Evolutionary conservation across 768 basidiomycete species (phyloP), one percentile per base, ranked within the genome.

Genomic region (Dioszegia aurantiaca): DNA sequence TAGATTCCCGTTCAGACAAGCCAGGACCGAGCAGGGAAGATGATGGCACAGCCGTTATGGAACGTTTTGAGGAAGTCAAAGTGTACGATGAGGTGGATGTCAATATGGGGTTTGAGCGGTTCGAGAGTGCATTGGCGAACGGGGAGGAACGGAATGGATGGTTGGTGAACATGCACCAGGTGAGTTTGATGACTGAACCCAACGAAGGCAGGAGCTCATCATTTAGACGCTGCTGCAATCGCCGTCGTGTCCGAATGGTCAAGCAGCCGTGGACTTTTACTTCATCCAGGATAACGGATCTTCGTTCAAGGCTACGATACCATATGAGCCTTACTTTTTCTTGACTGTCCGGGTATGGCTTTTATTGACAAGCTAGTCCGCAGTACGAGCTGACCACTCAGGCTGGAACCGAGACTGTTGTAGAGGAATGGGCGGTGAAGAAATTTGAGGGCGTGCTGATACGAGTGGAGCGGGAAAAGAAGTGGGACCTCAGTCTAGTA

Each of bases 141-240:
- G 94, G 93, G 0, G 78, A 81, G 2, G 80, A 80, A 68, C 84
- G 81, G 72, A 87, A 89, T 54, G 95, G 93, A 1, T 98, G 95
- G 95, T 79, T 99, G 71, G 85, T 99, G 62, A 98, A 98, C 73
- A 98, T 99, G 94, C 93, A 94, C 75, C 90, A 95, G 53, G 91
- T 92, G 72, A 65, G 88, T 81, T 17, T 57, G 8, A 33, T 6
- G 33, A 24, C 16, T 3, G 27, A 2, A 12, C 12, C 26, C 54
- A 41, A 40, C 21, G 24, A 14, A 19, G 55, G 28, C 31, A 16
- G 24, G 24, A 41, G 23, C 28, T n/a, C 17, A 39, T 26, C 14
- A 23, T 4, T 17, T 64, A 95, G 87, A 95, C 91, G 0, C 78
- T 94, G 9, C 77, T 95, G 16, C 89, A 90, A 75, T 91, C 93